Evolutionary conservation across 306 rosid genomes (phyloP), one percentile per base, ranked within the genome.

Genomic region (Ochetophila trinervis): DNA sequence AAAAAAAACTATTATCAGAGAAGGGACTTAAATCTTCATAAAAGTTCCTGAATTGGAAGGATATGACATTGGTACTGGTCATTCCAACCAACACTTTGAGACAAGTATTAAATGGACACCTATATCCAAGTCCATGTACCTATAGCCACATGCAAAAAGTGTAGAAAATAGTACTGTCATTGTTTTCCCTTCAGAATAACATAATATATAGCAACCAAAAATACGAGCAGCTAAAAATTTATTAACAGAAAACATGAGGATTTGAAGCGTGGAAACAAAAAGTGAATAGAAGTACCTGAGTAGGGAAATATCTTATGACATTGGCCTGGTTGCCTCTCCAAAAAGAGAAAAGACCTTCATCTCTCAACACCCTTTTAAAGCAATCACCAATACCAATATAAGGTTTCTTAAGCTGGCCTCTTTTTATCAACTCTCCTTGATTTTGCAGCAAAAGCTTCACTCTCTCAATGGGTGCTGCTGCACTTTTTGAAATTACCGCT

Each of bases 281-380:
- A 35, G 24, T 0, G 52, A 60, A 18, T 11, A 50, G 18, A 67
- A 72, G 67, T 55, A 89, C 97, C 91, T 93, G 99, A 54, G 98
- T 93, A 51, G 99, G 97, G 79, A 93, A 83, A 85, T 90, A 93
- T 24, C 97, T 82, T 34, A 93, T 90, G 42, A 90, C 80, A 66
- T 82, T 90, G 69, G 87, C 99, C 73, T 84, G 97, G 79, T 93
- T 54, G 3, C 99, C 99, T 82, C 99, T 83, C 99, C 99, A 93
- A 64, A 93, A 85, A 63, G 97, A 81, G 60, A 89, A 59, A 3
- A 85, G 40, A n/a, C 98, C 98, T 79, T 92, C 96, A 76, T 92
- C 96, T 53, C 72, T 67, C 15, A 84, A 79, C 18, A 93, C 84
- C 82, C 94, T 80, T 64, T 66, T 76, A 69, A 87, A 87, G 77